Evolutionary conservation across 768 basidiomycete genomes (phyloP).

Genomic region (Trametes cinnabarina): DNA sequence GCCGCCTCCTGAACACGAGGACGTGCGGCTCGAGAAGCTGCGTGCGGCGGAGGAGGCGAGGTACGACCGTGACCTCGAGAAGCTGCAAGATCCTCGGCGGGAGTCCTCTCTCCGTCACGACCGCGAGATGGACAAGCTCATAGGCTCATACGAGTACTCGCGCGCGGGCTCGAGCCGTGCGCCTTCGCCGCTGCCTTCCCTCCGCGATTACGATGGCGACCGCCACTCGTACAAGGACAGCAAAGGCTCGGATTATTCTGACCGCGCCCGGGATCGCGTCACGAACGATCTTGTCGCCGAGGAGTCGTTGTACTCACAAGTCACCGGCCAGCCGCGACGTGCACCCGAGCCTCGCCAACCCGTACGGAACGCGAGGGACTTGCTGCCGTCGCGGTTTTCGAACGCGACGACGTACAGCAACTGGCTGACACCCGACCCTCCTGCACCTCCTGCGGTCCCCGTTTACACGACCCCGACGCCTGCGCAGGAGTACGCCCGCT

Average conservation of each 20-base stretch:
- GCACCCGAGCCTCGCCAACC: conserved; percentile 76
- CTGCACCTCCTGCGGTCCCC: conserved; percentile 27
- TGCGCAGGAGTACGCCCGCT: conserved; percentile 58
- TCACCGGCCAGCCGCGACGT: conserved; percentile 59
- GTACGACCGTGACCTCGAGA: conserved; percentile 39
- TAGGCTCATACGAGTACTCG: conserved; percentile 47
- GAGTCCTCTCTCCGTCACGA: conserved; percentile 9
- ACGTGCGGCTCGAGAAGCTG: conserved; percentile 44
- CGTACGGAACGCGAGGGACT: conserved; percentile 44
- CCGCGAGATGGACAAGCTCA: conserved; percentile 47
- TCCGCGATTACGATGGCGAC: conserved; percentile 24
- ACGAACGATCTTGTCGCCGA: conserved; percentile 36
- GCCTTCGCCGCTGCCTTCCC: conserved; percentile 44
- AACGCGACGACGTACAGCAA: conserved; percentile 45
- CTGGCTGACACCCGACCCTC: conserved; percentile 22
- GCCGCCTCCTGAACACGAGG: conserved; percentile 36
- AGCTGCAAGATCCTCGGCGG: conserved; percentile 9
- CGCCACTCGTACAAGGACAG: conserved; percentile 14
- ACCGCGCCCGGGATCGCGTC: background rate
- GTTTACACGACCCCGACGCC: conserved; percentile 42
- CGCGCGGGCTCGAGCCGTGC: conserved; percentile 37
- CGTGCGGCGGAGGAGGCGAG: conserved; percentile 35
- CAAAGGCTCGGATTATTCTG: background rate
- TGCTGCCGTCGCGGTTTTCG: conserved; percentile 49
- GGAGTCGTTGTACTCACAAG: conserved; percentile 64